A percentile compares a stretch with the other conserved stretches of the same genome.
Conservation (phyloP, 768 basidiomycete genomes). For the Phanerochaete carnosa region DNA sequence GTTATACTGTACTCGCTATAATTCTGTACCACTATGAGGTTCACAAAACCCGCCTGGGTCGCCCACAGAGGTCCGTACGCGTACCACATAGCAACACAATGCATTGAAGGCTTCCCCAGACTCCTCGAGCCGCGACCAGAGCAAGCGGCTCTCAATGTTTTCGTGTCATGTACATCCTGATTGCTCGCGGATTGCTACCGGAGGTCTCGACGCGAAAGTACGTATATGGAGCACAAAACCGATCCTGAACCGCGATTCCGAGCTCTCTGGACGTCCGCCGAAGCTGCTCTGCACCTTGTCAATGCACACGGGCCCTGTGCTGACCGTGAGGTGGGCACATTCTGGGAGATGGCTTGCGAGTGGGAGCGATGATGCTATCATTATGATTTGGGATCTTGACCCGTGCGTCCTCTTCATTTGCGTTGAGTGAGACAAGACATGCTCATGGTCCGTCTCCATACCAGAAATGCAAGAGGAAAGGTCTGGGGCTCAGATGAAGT, state of each 20-base stretch:
- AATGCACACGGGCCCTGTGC: conserved; percentile 91
- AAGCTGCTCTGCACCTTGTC: conserved; percentile 88
- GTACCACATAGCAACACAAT: conserved; percentile 11
- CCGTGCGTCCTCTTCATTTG: conserved; percentile 58
- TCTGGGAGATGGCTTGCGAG: conserved; percentile 93
- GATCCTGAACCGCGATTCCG: conserved; percentile 73
- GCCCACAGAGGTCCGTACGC: conserved; percentile 61
- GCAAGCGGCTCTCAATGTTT: conserved; percentile 82
- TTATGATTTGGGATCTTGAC: conserved; percentile 97
- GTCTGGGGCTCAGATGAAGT: conserved; percentile 95
- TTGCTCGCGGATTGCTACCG: conserved; percentile 94
- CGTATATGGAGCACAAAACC: conserved; percentile 98
- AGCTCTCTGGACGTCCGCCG: conserved; percentile 67
- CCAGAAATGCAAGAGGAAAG: conserved; percentile 75
- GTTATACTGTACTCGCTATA: neutral
- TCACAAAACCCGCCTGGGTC: conserved; percentile 89
- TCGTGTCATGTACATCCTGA: conserved; percentile 94
- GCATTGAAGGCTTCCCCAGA: conserved; percentile 24
- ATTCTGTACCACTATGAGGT: conserved; percentile 52
- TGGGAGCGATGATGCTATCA: conserved; percentile 92
- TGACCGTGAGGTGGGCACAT: conserved; percentile 91
- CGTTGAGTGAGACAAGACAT: neutral
- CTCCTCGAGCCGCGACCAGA: conserved; percentile 52
- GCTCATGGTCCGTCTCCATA: neutral
- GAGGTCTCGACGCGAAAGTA: conserved; percentile 92